phyloP scores from a whole-genome alignment of 805 yeast species.

The fission yeast (Schizosaccharomyces pombe) region DNA sequence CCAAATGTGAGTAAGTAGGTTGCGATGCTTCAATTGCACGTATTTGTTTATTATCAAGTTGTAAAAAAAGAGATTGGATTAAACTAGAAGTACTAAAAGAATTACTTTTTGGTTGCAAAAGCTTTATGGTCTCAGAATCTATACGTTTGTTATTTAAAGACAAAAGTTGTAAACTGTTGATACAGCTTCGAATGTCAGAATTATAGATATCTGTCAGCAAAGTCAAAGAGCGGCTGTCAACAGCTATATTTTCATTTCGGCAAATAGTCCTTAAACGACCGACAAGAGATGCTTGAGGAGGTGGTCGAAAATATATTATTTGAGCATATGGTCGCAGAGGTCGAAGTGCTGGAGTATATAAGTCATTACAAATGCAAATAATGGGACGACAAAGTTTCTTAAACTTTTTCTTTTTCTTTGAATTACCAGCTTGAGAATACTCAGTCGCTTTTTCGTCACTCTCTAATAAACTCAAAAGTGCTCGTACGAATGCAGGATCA shows the following conservation, averaged over 20 bases:
- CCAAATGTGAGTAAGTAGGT: not conserved
- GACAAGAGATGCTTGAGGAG: slow-evolving; percentile 25
- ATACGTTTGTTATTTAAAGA: not conserved
- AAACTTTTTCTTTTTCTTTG: slow-evolving; percentile 15
- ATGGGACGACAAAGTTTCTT: slow-evolving; percentile 53
- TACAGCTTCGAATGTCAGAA: slow-evolving; percentile 66
- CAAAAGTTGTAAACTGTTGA: slow-evolving; percentile 55
- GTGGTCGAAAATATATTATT: slow-evolving; percentile 38
- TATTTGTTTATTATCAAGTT: not conserved
- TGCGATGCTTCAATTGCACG: not conserved
- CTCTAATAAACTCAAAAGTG: slow-evolving; percentile 31
- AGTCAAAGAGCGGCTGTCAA: slow-evolving; percentile 29
- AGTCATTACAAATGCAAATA: slow-evolving; percentile 76
- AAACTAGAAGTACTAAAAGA: not conserved
- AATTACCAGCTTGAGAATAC: slow-evolving; percentile 8
- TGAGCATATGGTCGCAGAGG: slow-evolving; percentile 53
- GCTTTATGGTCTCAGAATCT: not conserved
- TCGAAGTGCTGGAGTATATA: slow-evolving; percentile 52
- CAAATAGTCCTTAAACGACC: slow-evolving; percentile 31
- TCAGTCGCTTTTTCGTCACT: slow-evolving; percentile 34
- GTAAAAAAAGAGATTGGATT: not conserved
- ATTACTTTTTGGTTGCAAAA: not conserved
- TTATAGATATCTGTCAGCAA: slow-evolving; percentile 49
- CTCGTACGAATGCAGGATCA: slow-evolving; percentile 23
- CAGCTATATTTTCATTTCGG: slow-evolving; percentile 26